A percentile compares a stretch with the other conserved stretches of the same genome.
These are phyloP conservation scores for Vitis hybrid DNA, from an alignment of 177 flowering plant genomes.

Conservation along the genomic window DNA sequence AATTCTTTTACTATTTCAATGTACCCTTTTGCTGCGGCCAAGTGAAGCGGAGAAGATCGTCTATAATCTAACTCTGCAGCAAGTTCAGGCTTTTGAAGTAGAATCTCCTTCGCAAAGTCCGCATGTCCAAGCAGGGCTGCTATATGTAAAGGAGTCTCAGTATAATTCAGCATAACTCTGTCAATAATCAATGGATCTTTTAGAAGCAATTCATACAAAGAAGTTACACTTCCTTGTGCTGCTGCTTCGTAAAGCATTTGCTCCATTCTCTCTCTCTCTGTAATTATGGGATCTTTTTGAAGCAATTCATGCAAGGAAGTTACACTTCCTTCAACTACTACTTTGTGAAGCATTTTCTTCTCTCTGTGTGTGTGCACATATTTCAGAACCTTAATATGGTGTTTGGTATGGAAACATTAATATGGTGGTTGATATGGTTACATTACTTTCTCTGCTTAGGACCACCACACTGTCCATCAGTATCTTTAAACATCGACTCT, in stretches of 20 bases:
- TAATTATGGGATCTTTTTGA: too few relatives aligned
- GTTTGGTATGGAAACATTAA: too few relatives aligned
- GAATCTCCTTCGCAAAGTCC: background rate
- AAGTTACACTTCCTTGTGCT: background rate
- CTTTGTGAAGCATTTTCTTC: too few relatives aligned
- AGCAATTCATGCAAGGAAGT: too few relatives aligned
- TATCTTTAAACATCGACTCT: too few relatives aligned
- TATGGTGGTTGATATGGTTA: too few relatives aligned
- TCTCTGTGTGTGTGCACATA: too few relatives aligned
- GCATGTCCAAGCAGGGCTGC: conserved; percentile 1
- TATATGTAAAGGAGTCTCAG: conserved; percentile 4
- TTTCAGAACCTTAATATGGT: too few relatives aligned
- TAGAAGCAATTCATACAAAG: conserved; percentile 5
- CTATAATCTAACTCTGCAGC: background rate
- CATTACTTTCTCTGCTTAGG: too few relatives aligned
- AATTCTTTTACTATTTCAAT: background rate
- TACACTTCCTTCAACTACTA: too few relatives aligned
- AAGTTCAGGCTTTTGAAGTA: background rate
- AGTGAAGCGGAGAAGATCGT: conserved; percentile 3
- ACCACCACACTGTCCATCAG: too few relatives aligned
- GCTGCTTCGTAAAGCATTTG: conserved; percentile 10
- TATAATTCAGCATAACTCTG: background rate
- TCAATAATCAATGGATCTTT: conserved; percentile 9
- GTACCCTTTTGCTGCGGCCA: conserved; percentile 5
- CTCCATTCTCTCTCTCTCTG: conserved; percentile 2